These are phyloP conservation scores for Chenopodium album DNA, from an alignment of 148 eudicot genomes.

Conservation along the genomic window DNA sequence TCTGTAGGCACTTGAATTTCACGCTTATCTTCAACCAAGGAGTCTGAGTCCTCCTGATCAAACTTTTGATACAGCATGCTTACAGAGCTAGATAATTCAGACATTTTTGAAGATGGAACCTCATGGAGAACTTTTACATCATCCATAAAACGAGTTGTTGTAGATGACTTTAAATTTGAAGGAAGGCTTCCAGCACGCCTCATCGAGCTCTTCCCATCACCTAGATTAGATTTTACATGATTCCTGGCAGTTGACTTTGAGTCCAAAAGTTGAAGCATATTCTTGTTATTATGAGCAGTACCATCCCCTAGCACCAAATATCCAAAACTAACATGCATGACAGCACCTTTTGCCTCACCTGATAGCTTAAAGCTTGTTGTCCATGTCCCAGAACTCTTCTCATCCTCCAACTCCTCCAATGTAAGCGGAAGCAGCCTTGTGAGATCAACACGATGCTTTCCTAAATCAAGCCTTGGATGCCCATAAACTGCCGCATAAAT, in stretches of 20 bases:
- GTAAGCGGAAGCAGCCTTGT: constrained; percentile 74
- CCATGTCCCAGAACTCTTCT: constrained; percentile 88
- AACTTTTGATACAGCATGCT: constrained; percentile 57
- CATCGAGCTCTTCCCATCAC: constrained; percentile 33
- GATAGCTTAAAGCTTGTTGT: constrained; percentile 79
- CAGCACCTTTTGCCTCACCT: constrained; percentile 83
- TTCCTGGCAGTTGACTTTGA: constrained; percentile 33
- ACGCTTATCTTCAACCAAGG: constrained; percentile 38
- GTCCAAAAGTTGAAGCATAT: constrained; percentile 36
- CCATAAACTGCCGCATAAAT: constrained; percentile 50
- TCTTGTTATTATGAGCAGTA: constrained; percentile 41
- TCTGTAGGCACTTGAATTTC: constrained; percentile 38
- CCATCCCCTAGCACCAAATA: constrained; percentile 53
- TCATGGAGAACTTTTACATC: constrained; percentile 83
- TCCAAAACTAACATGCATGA: constrained; percentile 86
- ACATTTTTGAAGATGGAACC: constrained; percentile 52
- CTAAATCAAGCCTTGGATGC: constrained; percentile 60
- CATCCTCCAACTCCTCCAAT: constrained; percentile 78
- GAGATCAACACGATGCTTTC: constrained; percentile 77
- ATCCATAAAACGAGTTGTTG: constrained; percentile 43
- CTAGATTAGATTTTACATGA: constrained; percentile 29
- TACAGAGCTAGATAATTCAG: constrained; percentile 58
- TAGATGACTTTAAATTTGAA: constrained; percentile 34
- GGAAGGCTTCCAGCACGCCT: constrained; percentile 61
- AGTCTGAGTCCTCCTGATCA: constrained; percentile 53